Evolutionary conservation across 2,329 filamentous ascomycete species (phyloP).

Genomic region (Fusarium brachygibbosum): DNA sequence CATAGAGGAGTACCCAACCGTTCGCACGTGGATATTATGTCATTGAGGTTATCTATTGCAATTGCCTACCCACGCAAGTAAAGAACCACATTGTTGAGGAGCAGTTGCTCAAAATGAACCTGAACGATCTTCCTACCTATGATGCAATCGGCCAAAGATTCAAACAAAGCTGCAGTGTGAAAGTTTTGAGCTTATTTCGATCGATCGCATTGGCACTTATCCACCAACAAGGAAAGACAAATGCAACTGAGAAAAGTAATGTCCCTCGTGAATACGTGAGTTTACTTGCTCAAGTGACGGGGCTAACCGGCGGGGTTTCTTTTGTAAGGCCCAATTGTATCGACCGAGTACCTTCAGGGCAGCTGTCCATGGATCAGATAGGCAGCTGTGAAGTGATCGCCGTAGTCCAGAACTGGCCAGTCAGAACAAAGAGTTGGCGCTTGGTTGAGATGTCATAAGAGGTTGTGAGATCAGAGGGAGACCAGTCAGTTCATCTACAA

Average conservation of each 20-base stretch:
- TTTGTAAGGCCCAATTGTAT: conserved; percentile 26
- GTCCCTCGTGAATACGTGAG: not conserved
- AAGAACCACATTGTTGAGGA: conserved; percentile 17
- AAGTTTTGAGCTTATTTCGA: conserved; percentile 9
- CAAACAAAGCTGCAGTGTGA: not conserved
- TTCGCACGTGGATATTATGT: conserved; percentile 15
- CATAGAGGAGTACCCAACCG: not conserved
- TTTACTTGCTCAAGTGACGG: conserved; percentile 24
- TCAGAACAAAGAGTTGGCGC: conserved; percentile 19
- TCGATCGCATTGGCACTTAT: conserved; percentile 4
- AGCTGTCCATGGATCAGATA: conserved; percentile 26
- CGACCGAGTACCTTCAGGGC: conserved; percentile 18
- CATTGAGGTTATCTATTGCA: conserved; percentile 8
- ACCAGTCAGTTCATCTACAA: conserved; percentile 3
- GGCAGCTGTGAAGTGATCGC: conserved; percentile 30
- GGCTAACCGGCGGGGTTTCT: conserved; percentile 34
- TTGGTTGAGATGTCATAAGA: conserved; percentile 27
- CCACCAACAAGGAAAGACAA: conserved; percentile 7
- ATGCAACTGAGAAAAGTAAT: not conserved
- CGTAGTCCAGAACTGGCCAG: conserved; percentile 39
- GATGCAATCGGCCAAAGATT: conserved; percentile 3
- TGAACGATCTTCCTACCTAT: not conserved
- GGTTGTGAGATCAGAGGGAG: conserved; percentile 25
- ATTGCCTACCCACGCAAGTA: conserved; percentile 16
- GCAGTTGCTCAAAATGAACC: not conserved